phyloP scores from a whole-genome alignment of 768 basidiomycete genomes.

The Pleurotus giganteus region DNA sequence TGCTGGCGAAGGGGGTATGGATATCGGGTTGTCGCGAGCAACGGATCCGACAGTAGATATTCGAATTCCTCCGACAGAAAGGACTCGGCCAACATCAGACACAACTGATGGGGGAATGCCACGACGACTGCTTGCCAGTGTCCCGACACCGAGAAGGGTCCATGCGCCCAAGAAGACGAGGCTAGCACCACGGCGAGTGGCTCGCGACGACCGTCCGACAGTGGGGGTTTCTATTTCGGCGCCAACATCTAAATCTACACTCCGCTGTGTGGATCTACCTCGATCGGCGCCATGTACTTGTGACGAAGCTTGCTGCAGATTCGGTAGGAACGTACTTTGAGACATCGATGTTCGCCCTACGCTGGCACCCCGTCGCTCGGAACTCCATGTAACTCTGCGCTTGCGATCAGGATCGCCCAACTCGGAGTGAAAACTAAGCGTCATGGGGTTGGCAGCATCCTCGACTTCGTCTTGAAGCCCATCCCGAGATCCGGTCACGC shows the following conservation, averaged over 20 bases:
- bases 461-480: conserved; percentile 36
- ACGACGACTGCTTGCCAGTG: conserved; percentile 33
- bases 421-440: conserved; percentile 81
- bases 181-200: conserved; percentile 66
- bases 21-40: conserved; percentile 5
- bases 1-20: conserved; percentile 10
- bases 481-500: conserved; percentile 12
- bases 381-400: conserved; percentile 69
- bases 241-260: conserved; percentile 23
- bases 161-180: conserved; percentile 83
- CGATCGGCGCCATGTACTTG: conserved; percentile 33
- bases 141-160: conserved; percentile 68
- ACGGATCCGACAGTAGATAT: conserved; percentile 15
- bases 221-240: conserved; percentile 22
- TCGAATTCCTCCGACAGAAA: conserved; percentile 25
- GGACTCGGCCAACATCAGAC: conserved; percentile 46
- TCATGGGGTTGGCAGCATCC: conserved; percentile 57
- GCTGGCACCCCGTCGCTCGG: conserved; percentile 52
- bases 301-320: conserved; percentile 31
- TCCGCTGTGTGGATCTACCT: conserved; percentile 45
- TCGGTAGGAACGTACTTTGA: conserved; percentile 30
- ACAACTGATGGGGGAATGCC: conserved; percentile 24
- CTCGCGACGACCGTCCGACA: conserved; percentile 49
- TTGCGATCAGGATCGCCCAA: conserved; percentile 40
- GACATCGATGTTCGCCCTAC: conserved; percentile 34